Conservation (phyloP, 805 yeast genomes). For the Candida xyloterini region DNA sequence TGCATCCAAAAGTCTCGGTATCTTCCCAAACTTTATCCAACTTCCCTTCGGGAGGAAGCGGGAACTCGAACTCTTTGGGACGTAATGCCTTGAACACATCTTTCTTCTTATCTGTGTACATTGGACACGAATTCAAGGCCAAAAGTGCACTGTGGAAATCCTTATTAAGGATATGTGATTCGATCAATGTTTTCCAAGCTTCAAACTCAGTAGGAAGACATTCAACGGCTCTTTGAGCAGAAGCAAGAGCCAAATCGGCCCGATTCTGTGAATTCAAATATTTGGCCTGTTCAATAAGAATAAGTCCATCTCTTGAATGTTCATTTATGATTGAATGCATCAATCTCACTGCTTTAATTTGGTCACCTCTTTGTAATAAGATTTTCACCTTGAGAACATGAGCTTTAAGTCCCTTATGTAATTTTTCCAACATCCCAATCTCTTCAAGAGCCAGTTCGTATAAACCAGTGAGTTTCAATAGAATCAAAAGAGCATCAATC, state of each 20-base stretch:
- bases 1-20: slow-evolving; percentile 30
- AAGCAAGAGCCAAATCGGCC: slow-evolving; percentile 52
- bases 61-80: slow-evolving; percentile 43
- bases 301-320: slow-evolving; percentile 53
- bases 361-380: slow-evolving; percentile 40
- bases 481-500: slow-evolving; percentile 46
- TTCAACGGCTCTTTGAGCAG: slow-evolving; percentile 59
- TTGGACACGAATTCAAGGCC: slow-evolving; percentile 73
- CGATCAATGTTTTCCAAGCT: slow-evolving; percentile 65
- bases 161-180: slow-evolving; percentile 53
- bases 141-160: slow-evolving; percentile 60
- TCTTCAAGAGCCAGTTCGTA: slow-evolving; percentile 38
- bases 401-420: slow-evolving; percentile 19
- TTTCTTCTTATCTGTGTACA: slow-evolving; percentile 47
- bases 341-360: slow-evolving; percentile 44
- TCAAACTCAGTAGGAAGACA: slow-evolving; percentile 75
- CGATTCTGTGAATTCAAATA: slow-evolving; percentile 55
- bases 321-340: slow-evolving; percentile 39
- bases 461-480: slow-evolving; percentile 39
- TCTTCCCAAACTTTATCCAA: slow-evolving; percentile 47
- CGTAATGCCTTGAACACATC: slow-evolving; percentile 45
- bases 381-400: slow-evolving; percentile 42
- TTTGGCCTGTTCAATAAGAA: slow-evolving; percentile 60
- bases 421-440: slow-evolving; percentile 27
- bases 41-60: slow-evolving; percentile 54